phyloP scores from a whole-genome alignment of 225 moss, liverwort and hornwort genomes.

The Takakia lepidozioides region DNA sequence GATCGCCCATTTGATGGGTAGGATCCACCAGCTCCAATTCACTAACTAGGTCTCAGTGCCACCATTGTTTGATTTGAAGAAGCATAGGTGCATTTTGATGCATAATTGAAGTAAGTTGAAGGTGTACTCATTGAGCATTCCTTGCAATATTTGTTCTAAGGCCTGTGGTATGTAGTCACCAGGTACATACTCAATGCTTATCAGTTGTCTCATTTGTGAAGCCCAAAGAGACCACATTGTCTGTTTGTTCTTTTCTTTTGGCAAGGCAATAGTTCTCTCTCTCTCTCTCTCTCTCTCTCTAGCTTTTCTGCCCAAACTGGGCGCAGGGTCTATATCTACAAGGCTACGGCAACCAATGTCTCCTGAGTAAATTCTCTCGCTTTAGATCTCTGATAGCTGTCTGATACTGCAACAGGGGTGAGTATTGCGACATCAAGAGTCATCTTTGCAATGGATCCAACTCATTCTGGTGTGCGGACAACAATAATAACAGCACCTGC shows the following conservation, averaged over 20 bases:
- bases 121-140: no score
- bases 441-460: constrained; percentile 41
- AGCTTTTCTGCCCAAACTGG: not conserved
- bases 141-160: no score
- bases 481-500: constrained; percentile 43
- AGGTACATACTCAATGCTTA: not conserved
- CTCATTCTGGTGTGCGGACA: constrained; percentile 55
- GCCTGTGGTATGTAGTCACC: no score
- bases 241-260: no score
- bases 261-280: no score
- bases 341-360: no score
- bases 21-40: constrained; percentile 5
- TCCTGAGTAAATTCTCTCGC: no score
- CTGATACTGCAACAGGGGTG: constrained; percentile 40
- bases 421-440: constrained; percentile 40
- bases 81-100: not conserved
- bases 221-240: no score
- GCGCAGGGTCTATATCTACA: not conserved
- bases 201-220: no score
- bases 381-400: no score
- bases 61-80: no score
- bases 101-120: not conserved
- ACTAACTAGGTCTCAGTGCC: not conserved
- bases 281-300: not conserved
- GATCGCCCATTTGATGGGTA: constrained; percentile 36